These are phyloP conservation scores for Sporothrix phasma DNA, from an alignment of 2,329 filamentous ascomycete genomes.

Conservation along the genomic window DNA sequence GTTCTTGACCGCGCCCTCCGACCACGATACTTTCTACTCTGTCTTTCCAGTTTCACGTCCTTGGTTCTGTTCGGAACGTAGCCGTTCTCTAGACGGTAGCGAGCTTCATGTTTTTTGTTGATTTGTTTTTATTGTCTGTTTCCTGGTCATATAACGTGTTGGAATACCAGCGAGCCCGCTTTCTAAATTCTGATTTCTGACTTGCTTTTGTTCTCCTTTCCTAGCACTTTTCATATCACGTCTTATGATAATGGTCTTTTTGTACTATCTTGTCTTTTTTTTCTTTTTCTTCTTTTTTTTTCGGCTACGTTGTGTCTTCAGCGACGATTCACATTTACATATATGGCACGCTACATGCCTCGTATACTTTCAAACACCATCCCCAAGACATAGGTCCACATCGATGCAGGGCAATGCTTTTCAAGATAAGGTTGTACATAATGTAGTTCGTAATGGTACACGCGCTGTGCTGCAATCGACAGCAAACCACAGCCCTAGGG, in stretches of 20 bases:
- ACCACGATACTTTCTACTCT: not conserved
- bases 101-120: not conserved
- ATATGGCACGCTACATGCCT: not conserved
- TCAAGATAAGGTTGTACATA: not conserved
- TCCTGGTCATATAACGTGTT: not conserved
- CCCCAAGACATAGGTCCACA: too few species aligned
- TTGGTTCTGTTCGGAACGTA: not conserved
- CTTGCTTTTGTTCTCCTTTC: too few species aligned
- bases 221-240: not conserved
- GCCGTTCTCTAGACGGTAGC: not conserved
- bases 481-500: not conserved
- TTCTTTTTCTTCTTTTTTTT: too few species aligned
- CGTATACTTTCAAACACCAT: too few species aligned
- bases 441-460: not conserved
- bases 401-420: too few species aligned
- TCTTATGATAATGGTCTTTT: not conserved
- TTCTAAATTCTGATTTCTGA: not conserved
- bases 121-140: not conserved
- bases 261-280: not conserved
- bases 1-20: not conserved
- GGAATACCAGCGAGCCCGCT: not conserved
- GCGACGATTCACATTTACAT: not conserved
- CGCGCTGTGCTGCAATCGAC: not conserved
- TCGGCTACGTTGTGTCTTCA: too few species aligned
- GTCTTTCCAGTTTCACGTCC: too few species aligned